Base-by-base conservation (phyloP, 2,329 filamentous ascomycete species). In the Chrysoporthe austroafricana region DNA sequence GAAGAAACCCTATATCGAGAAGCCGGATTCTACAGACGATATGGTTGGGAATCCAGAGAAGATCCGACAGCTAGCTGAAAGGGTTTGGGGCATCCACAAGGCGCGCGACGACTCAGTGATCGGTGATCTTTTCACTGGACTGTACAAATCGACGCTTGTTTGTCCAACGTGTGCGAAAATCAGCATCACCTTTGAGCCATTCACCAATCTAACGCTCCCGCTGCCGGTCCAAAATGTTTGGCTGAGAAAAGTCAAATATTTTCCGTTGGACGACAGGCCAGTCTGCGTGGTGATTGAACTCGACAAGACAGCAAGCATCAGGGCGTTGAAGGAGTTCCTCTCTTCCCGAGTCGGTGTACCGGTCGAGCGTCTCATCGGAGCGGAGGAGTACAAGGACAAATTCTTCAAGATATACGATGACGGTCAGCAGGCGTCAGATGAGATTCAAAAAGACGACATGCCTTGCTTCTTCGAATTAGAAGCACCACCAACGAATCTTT, bases 101-200 rank as follows among this genome's bases (percentile, higher is more conserved):
- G 90, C 91, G 71, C 90, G 96, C 63, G 97, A 99, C 73, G 94
- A 98, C 76, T 98, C 96, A 0, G 91, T 98, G 52, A 92, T 97
- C 72, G 95, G 93, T 67, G 96, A 99, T 76, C 85, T 99, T 13
- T 99, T 99, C 78, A 96, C 93, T 32, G 96, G 96, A 71, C 93
- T 98, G 86, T 99, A 98, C 86, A 97, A 98, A 81, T 98, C 96
- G 57, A 98, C 95, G 0, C 86, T 99, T 71, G 91, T 96, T 71
- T 99, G 96, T 76, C 96, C 96, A 0, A 87, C 86, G 8, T 99
- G 96, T 77, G 86, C 91, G 73, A 99, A 98, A 81, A 91, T 98
- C 79, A 97, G 94, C 86, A 97, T 99, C 74, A 98, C 96, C 0
- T 99, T 99, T 75, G 96, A 99, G 77, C 96, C 96, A 0, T 99